Conservation (phyloP, 169 alveolate genomes). For the Plasmodium falciparum region DNA sequence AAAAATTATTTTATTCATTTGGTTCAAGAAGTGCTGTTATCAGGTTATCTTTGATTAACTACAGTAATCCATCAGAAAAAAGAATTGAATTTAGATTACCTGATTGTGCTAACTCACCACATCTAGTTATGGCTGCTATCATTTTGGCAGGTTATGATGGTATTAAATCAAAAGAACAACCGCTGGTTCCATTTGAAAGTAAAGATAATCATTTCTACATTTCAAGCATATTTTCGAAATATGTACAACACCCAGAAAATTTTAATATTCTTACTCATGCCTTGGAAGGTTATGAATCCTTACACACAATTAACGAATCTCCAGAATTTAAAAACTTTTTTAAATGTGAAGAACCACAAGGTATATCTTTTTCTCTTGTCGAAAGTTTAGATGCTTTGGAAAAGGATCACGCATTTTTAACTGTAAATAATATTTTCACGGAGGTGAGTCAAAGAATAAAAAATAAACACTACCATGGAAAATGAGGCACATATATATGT, state of each 20-base stretch:
- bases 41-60: constrained; percentile 82
- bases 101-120: constrained; percentile 86
- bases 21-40: constrained; percentile 90
- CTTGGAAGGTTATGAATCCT: constrained; percentile 11
- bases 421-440: constrained; percentile 28
- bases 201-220: constrained; percentile 37
- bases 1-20: constrained; percentile 80
- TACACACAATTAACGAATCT: constrained; percentile 21
- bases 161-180: constrained; percentile 73
- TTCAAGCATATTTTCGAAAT: constrained; percentile 39
- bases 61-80: constrained; percentile 73
- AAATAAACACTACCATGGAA: not conserved
- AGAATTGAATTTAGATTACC: constrained; percentile 88
- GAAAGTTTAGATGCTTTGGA: constrained; percentile 74
- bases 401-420: constrained; percentile 58
- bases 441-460: constrained; percentile 7
- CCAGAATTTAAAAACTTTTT: constrained; percentile 32
- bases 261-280: constrained; percentile 43
- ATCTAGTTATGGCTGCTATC: constrained; percentile 86
- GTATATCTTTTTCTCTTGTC: constrained; percentile 33
- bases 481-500: not conserved
- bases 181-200: constrained; percentile 61
- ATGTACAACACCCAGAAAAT: constrained; percentile 18
- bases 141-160: constrained; percentile 91
- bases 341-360: constrained; percentile 54